Conservation (phyloP, 306 rosid species). For the Hippophae rhamnoides region DNA sequence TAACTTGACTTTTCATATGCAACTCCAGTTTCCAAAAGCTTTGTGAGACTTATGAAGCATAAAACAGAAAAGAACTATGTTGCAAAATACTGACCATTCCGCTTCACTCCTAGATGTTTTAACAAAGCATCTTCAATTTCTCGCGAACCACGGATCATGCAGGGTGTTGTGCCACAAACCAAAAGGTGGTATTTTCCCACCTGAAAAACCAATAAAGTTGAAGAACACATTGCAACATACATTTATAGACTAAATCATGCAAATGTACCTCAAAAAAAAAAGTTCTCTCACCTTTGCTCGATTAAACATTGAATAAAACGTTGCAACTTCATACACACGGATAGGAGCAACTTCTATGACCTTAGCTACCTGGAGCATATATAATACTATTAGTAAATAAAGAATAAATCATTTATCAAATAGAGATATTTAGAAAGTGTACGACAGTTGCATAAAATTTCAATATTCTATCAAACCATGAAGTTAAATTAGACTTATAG, state of each 20-base stretch:
- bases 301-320: constrained; percentile 97
- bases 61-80: constrained; percentile 6
- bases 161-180: constrained; percentile 98
- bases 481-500: too few species aligned
- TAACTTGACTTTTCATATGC: neutral
- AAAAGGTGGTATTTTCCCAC: constrained; percentile 89
- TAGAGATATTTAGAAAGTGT: too few species aligned
- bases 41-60: neutral
- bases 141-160: constrained; percentile 98
- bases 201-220: constrained; percentile 36
- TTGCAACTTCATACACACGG: constrained; percentile 92
- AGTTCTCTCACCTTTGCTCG: constrained; percentile 54
- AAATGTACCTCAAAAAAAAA: constrained; percentile 1
- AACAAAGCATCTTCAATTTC: constrained; percentile 79
- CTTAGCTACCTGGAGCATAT: constrained; percentile 76
- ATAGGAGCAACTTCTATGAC: constrained; percentile 84
- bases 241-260: neutral
- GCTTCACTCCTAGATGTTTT: constrained; percentile 88
- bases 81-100: constrained; percentile 56
- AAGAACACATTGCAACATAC: constrained; percentile 20
- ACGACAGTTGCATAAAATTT: neutral
- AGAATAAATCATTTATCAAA: constrained; percentile 4
- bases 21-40: too few species aligned
- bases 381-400: constrained; percentile 18
- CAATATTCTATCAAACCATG: neutral